phyloP scores from a whole-genome alignment of 2,329 filamentous ascomycete species.

The Colletotrichum lini region DNA sequence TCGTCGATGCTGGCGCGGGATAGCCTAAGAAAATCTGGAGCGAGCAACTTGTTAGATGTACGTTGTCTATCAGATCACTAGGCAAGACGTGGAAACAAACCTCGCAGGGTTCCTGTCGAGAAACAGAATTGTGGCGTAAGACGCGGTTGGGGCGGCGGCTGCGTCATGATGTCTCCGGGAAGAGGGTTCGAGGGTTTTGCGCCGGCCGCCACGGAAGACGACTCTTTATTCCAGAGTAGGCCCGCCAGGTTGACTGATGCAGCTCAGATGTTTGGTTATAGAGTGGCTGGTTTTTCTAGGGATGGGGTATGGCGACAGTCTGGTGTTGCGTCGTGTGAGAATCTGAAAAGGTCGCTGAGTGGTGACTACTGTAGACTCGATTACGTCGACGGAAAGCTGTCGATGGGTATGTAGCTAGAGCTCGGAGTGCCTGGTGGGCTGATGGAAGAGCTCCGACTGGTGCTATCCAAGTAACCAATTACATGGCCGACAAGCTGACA shows the following conservation, averaged over 20 bases:
- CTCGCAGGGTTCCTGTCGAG: slow-evolving; percentile 77
- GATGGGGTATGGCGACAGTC: too few relatives aligned
- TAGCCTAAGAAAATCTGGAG: slow-evolving; percentile 87
- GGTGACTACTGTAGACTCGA: slow-evolving; percentile 6
- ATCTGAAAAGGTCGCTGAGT: not conserved
- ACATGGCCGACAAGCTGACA: not conserved
- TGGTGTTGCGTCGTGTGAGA: not conserved
- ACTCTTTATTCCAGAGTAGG: slow-evolving; percentile 62
- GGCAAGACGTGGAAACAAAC: slow-evolving; percentile 57
- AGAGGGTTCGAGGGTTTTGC: slow-evolving; percentile 49
- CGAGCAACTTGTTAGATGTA: slow-evolving; percentile 14
- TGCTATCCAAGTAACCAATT: slow-evolving; percentile 1
- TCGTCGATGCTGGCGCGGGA: slow-evolving; percentile 91
- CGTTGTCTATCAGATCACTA: not conserved
- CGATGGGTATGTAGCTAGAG: not conserved
- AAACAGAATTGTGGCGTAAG: slow-evolving; percentile 86
- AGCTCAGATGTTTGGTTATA: not conserved
- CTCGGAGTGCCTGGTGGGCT: not conserved
- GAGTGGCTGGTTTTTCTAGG: not conserved
- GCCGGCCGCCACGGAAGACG: slow-evolving; percentile 57
- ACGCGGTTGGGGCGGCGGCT: slow-evolving; percentile 61
- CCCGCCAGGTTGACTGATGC: slow-evolving; percentile 60
- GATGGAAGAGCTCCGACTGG: slow-evolving; percentile 13
- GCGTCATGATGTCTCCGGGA: slow-evolving; percentile 61
- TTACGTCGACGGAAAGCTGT: slow-evolving; percentile 11